Evolutionary conservation across 108 stramenopile species (phyloP), one percentile per base, ranked within the genome.

Genomic region (Nannochloropsis granulata): DNA sequence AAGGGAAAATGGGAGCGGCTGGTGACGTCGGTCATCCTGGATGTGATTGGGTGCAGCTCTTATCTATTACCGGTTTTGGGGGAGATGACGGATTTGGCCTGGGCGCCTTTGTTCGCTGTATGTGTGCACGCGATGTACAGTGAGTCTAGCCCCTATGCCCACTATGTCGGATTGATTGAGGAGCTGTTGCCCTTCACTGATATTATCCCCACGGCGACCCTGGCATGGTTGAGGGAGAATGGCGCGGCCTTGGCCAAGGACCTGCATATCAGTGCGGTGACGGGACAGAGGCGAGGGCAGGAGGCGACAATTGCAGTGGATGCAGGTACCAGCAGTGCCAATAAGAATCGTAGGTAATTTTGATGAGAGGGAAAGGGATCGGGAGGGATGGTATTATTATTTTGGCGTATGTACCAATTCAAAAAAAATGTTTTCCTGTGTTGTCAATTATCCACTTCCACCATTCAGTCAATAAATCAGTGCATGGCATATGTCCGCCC

Each of bases 111-210:
- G 8, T 93, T 93, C 13, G 94, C 94, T 78, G 81, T 95, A 0
- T 46, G 94, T 79, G 90, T 97, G 44, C 93, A 93, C 78, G 94
- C 94, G 82, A 92, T 97, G 94, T 97, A 95, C 84, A 93, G 94
- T 79, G 88, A 88, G 12, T 87, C 85, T 7, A 85, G 85, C 45
- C 94, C 94, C 26, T 93, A 81, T 71, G 85, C 85, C 21, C 78
- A 86, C 71, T 23, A 44, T 9, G 43, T 86, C 43, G 85, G 82
- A 10, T 56, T 44, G 25, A 71, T 93, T 13, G 95, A 96, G 85
- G 95, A 97, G 86, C 44, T 95, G 21, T 78, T 97, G 56, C 96
- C 96, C 13, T 95, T 97, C 88, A 97, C 95, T 24, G 96, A 97
- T 88, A 90, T 94, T 78, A 88, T 97, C 23, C 96, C 96, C 19